These are phyloP conservation scores for Fusarium coffeatum DNA, from an alignment of 2,329 filamentous ascomycete genomes.

Conservation along the genomic window DNA sequence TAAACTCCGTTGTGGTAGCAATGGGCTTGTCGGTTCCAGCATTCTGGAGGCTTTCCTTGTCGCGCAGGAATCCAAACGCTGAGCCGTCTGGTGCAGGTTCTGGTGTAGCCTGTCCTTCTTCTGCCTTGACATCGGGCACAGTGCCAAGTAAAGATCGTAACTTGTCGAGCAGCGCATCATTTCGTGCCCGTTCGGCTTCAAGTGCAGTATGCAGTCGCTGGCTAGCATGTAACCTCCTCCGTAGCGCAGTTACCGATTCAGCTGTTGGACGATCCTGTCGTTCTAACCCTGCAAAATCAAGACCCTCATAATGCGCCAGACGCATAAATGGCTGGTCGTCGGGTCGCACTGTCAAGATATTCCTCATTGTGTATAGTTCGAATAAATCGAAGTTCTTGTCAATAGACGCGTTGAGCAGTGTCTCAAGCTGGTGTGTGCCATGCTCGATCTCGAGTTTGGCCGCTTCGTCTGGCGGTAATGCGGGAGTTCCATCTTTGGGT, in stretches of 20 bases:
- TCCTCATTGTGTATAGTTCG: slow-evolving; percentile 90
- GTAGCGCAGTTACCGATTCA: slow-evolving; percentile 77
- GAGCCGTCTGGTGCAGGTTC: slow-evolving; percentile 24
- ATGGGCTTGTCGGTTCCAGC: slow-evolving; percentile 68
- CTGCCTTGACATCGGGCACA: slow-evolving; percentile 46
- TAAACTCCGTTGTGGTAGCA: slow-evolving; percentile 79
- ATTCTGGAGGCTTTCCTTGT: slow-evolving; percentile 62
- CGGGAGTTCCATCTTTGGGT: slow-evolving; percentile 51
- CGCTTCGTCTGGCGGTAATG: slow-evolving; percentile 56
- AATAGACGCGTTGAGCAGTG: slow-evolving; percentile 81
- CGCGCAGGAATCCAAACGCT: slow-evolving; percentile 69
- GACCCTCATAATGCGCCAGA: slow-evolving; percentile 84
- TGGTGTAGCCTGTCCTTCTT: slow-evolving; percentile 32
- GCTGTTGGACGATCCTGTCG: slow-evolving; percentile 62
- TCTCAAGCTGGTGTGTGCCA: slow-evolving; percentile 87
- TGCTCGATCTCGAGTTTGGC: slow-evolving; percentile 81
- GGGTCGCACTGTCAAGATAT: slow-evolving; percentile 77
- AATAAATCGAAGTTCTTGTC: slow-evolving; percentile 89
- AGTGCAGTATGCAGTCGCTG: slow-evolving; percentile 78
- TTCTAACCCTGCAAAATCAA: slow-evolving; percentile 57
- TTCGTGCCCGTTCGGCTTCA: slow-evolving; percentile 75
- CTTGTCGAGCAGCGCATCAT: slow-evolving; percentile 75
- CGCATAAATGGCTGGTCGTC: slow-evolving; percentile 82
- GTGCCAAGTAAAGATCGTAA: slow-evolving; percentile 62
- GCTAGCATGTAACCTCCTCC: slow-evolving; percentile 81